Evolutionary conservation across 2,329 filamentous ascomycete genomes (phyloP).

Genomic region (Penicillium sp.): DNA sequence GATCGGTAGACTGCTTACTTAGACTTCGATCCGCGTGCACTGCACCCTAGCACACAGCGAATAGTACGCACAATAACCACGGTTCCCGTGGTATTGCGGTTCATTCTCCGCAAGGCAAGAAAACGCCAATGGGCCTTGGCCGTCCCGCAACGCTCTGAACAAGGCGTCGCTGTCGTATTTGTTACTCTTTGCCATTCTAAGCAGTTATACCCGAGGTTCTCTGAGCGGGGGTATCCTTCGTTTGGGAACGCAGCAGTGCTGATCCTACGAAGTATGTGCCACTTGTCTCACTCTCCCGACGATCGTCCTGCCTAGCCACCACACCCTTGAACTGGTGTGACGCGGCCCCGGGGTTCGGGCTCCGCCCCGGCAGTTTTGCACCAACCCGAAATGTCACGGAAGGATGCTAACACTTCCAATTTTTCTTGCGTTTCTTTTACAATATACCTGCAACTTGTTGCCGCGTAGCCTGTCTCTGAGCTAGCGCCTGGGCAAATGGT

Average conservation of each 20-base stretch:
- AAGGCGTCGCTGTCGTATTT: background rate
- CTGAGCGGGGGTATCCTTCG: background rate
- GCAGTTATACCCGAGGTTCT: background rate
- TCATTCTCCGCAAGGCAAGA: conserved; percentile 3
- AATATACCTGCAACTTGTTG: background rate
- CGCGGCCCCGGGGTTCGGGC: background rate
- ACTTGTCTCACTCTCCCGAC: conserved; percentile 9
- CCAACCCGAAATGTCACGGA: background rate
- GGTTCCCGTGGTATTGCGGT: background rate
- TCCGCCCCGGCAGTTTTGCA: background rate
- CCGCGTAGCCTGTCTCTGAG: background rate
- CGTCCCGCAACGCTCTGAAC: background rate
- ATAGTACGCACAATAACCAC: conserved; percentile 5
- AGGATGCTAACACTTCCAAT: background rate
- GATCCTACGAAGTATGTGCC: background rate
- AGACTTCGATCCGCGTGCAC: conserved; percentile 10
- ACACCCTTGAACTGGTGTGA: background rate
- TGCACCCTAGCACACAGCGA: conserved; percentile 3
- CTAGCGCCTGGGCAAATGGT: background rate
- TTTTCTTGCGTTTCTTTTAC: background rate
- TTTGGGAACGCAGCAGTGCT: conserved; percentile 2
- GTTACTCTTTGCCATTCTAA: background rate
- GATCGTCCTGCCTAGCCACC: background rate
- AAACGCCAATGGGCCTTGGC: background rate
- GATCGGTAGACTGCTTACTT: conserved; percentile 14